Base-by-base conservation (phyloP, 305 asterid genomes). In the Euphrasia arctica region DNA sequence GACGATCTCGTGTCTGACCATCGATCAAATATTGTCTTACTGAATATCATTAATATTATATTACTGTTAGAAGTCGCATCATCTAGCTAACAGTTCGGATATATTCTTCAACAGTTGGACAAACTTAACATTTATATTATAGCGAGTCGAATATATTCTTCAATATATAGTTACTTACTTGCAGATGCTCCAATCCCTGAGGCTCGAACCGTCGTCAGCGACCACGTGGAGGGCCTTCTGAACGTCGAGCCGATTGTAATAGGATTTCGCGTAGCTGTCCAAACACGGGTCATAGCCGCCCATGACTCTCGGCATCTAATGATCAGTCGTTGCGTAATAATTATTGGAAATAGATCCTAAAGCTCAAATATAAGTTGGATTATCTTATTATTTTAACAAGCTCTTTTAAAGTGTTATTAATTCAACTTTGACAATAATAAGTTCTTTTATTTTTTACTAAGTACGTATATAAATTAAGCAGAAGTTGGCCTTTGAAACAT, bases 281-380 rank as follows among this genome's bases (percentile, higher is more conserved):
- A 92, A 81, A 75, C 98, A 92, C 7, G 98, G 98, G 31, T 92
- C 96, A 9, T 85, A 92, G 5, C 98, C 96, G 32, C 90, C 93
- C 82, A 87, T 61, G 64, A 84, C 67, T 71, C 93, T 81, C 2
- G 91, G 95, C 90, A 86, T 78, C 96, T 87, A 63, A 14, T n/a
- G 22, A 18, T 18, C 12, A 11, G 18, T 48, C n/a, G 18, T 48
- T 1, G 14, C 13, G 54, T n/a, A n/a, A 47, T 5, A 47, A 48
- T 18, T 48, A 18, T 18, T 18, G 22, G 22, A 18, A 18, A 18
- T 18, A 18, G 22, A 18, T 18, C 22, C 22, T 18, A 18, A 18
- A 18, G 22, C 22, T 18, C 22, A 18, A 18, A 18, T 18, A 18
- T 18, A 18, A 18, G 22, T 18, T 18, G 22, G 22, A 18, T 18